phyloP scores from a whole-genome alignment of 306 rosid species.

The Argentina anserina region DNA sequence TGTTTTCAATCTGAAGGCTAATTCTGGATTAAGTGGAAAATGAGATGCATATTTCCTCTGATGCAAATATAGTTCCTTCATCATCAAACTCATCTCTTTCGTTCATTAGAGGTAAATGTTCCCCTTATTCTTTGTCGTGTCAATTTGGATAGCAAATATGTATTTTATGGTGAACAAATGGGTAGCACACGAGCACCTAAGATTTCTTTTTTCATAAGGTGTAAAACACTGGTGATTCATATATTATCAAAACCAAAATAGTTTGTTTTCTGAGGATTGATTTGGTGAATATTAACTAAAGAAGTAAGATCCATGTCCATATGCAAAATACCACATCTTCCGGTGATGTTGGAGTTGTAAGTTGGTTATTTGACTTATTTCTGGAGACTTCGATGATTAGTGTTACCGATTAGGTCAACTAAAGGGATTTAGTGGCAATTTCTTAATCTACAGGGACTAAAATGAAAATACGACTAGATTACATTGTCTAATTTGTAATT shows the following conservation, averaged over 20 bases:
- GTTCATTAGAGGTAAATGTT: constrained; percentile 53
- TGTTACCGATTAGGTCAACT: background rate
- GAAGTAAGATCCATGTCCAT: background rate
- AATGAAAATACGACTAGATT: background rate
- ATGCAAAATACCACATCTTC: background rate
- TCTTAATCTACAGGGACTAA: background rate
- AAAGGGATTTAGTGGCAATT: background rate
- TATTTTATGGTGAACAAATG: background rate
- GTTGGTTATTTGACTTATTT: too few species aligned
- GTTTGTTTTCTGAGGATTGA: background rate
- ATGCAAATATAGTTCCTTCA: constrained; percentile 38
- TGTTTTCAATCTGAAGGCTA: constrained; percentile 76
- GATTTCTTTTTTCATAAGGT: background rate
- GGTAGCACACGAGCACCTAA: background rate
- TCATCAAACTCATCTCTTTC: constrained; percentile 59
- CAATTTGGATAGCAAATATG: background rate
- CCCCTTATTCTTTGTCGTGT: background rate
- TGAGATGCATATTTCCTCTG: constrained; percentile 39
- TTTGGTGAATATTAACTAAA: background rate
- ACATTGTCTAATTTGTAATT: background rate
- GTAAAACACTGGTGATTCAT: background rate
- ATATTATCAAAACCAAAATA: background rate
- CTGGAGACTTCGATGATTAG: background rate
- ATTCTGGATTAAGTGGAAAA: constrained; percentile 44
- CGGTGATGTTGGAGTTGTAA: background rate